Base-by-base conservation (phyloP, 257 asterid species). In the Leonotis leonurus region DNA sequence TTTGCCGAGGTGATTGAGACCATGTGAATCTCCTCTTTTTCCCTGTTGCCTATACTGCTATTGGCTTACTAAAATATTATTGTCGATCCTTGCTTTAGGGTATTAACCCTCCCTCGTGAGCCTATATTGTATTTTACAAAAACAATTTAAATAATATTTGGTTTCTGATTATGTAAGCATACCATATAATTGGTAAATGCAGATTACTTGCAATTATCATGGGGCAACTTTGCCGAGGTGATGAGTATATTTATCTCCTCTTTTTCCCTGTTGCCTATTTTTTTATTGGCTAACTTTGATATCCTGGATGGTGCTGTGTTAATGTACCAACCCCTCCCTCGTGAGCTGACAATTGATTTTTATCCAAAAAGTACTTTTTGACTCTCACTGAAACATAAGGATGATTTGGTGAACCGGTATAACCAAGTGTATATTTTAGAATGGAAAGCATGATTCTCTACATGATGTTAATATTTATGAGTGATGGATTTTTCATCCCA, bases 171-270 rank as follows among this genome's bases (percentile, higher is more conserved):
- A 20, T 20, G 14, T 33, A 6, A 5, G 35, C 49, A 33, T 21
- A 16, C 6, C 0, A 11, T 3, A n/a, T 41, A 41, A 41, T 33
- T 33, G 35, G 35, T 30, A 30, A 30, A 30, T 30, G 8, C 5
- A 4, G 3, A 29, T 29, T 30, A 17, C 41, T 20, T 48, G 20
- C 14, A 4, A 2, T 33, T 10, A 33, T 5, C 32, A 14, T 48
- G 29, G 40, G 82, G 89, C 87, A 78, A 73, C 88, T 80, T 87
- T 84, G 93, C 93, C 78, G 85, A 80, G 95, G 84, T 64, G 60
- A 77, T 79, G 50, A 51, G 55, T 54, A 41, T 9, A 49, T 73
- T 58, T 53, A 57, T 82, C 78, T 33, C 96, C 96, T 79, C 85
- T 70, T 87, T 67, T 83, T 87, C 89, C 89, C 81, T 81, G 91